These are phyloP conservation scores for Quercus lobata DNA, from an alignment of 331 rosid genomes.

Conservation along the genomic window DNA sequence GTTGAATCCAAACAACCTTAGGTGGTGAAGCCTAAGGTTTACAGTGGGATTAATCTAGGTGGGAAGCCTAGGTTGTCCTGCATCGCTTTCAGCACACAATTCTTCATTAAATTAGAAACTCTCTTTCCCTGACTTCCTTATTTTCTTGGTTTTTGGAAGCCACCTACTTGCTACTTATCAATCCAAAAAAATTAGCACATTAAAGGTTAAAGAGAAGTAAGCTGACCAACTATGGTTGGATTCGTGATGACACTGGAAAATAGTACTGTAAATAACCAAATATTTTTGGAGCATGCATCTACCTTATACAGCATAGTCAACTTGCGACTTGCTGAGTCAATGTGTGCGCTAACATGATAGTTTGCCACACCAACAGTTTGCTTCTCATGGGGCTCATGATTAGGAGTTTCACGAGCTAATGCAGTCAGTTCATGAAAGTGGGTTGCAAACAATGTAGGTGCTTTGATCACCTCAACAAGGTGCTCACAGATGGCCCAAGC, in stretches of 20 bases:
- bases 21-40: too few species aligned
- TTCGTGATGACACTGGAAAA: not conserved
- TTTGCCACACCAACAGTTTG: conserved; percentile 73
- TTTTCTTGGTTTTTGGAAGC: not conserved
- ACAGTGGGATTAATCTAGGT: too few species aligned
- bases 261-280: not conserved
- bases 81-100: not conserved
- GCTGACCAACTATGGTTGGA: not conserved
- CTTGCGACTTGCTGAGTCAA: conserved; percentile 82
- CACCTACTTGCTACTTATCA: not conserved
- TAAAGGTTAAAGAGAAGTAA: not conserved
- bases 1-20: too few species aligned
- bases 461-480: conserved; percentile 79
- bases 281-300: conserved; percentile 15
- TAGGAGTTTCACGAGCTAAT: conserved; percentile 52
- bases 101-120: not conserved
- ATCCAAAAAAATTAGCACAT: not conserved
- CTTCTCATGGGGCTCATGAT: conserved; percentile 39
- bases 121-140: not conserved
- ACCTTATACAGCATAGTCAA: conserved; percentile 97
- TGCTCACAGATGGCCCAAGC: conserved; percentile 99
- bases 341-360: conserved; percentile 96
- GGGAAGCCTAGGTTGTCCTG: too few species aligned
- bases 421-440: conserved; percentile 98
- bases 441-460: conserved; percentile 94